Percentiles rank a stretch among this genome's conserved stretches.
phyloP scores from a whole-genome alignment of 441 rosid genomes.

The Dalechampia spathulata region DNA sequence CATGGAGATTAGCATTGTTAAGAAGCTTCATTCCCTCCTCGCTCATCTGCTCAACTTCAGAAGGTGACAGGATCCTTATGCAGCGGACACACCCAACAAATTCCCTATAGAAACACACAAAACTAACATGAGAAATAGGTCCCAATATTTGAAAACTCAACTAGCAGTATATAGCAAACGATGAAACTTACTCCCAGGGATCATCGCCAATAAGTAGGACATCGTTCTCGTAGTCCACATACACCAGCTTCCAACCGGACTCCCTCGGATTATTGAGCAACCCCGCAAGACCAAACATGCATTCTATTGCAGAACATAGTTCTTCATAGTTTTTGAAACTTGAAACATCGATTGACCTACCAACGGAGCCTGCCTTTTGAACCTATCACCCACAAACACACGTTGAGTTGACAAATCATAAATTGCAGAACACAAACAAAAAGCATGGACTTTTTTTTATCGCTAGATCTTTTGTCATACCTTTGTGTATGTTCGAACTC shows the following conservation, averaged over 20 bases:
- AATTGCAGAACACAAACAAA: neutral
- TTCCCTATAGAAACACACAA: conserved; percentile 41
- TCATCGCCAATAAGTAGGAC: conserved; percentile 97
- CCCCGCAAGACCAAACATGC: conserved; percentile 94
- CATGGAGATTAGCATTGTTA: conserved; percentile 58
- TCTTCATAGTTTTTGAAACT: conserved; percentile 77
- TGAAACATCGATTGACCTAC: conserved; percentile 91
- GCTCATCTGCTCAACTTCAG: conserved; percentile 97
- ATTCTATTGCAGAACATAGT: conserved; percentile 72
- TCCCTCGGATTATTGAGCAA: conserved; percentile 71
- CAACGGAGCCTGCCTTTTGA: conserved; percentile 95
- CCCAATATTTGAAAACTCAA: neutral
- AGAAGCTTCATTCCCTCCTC: conserved; percentile 98
- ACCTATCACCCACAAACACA: conserved; percentile 41
- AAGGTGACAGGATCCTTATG: conserved; percentile 92
- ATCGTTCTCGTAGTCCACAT: conserved; percentile 93
- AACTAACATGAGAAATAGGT: conserved; percentile 3
- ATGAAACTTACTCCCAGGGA: conserved; percentile 88
- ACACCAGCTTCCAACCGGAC: conserved; percentile 91
- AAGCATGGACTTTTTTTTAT: neutral
- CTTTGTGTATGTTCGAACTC: conserved; percentile 86
- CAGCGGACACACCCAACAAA: conserved; percentile 95
- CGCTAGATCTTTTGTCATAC: conserved; percentile 23
- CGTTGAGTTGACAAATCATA: neutral
- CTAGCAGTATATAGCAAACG: neutral